A percentile compares a stretch with the other conserved stretches of the same genome.
phyloP scores from a whole-genome alignment of 768 basidiomycete species.

The Phlebiopsis flavidoalba region DNA sequence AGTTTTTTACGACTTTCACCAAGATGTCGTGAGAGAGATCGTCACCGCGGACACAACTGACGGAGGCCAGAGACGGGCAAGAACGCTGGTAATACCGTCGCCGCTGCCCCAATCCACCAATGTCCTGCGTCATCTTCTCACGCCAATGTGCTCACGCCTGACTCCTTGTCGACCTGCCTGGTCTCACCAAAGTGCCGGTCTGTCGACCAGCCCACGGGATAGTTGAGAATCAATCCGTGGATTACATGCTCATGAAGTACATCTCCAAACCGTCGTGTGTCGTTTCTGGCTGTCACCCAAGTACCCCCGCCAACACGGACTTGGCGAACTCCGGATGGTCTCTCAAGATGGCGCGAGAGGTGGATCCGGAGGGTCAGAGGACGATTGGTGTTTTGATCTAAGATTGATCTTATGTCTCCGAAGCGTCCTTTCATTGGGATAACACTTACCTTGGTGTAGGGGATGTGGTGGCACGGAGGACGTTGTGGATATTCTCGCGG shows the following conservation, averaged over 20 bases:
- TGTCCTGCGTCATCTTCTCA: conserved; percentile 91
- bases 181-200: conserved; percentile 91
- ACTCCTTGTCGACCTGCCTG: conserved; percentile 97
- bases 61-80: conserved; percentile 97
- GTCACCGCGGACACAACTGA: conserved; percentile 93
- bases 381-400: conserved; percentile 98
- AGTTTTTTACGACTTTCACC: conserved; percentile 98
- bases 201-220: conserved; percentile 94
- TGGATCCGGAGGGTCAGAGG: conserved; percentile 93
- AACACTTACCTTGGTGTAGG: conserved; percentile 36
- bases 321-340: conserved; percentile 95
- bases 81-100: conserved; percentile 97
- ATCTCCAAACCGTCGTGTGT: conserved; percentile 95
- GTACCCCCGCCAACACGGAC: conserved; percentile 93
- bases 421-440: background rate
- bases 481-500: conserved; percentile 97
- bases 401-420: conserved; percentile 92
- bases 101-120: conserved; percentile 98
- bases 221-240: conserved; percentile 97
- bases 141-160: conserved; percentile 95
- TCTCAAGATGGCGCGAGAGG: conserved; percentile 92
- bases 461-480: conserved; percentile 98
- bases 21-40: conserved; percentile 97
- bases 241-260: conserved; percentile 94
- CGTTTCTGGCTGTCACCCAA: conserved; percentile 69